Evolutionary conservation across 208 protist genomes (phyloP).

Genomic region (Wallacemonas sp.): DNA sequence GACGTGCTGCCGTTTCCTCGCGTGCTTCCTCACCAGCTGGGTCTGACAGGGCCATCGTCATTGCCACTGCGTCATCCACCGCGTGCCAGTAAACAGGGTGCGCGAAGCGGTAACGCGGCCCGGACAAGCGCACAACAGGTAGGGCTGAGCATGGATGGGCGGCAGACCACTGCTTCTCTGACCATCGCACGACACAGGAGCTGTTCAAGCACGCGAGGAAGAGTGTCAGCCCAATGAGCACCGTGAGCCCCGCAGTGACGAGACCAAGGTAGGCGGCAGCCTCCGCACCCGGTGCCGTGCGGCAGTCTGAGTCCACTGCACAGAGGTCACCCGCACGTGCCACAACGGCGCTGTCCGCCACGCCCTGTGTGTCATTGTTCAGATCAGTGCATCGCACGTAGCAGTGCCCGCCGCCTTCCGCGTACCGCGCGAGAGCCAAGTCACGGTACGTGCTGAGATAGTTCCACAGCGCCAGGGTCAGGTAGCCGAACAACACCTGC

Average conservation of each 20-base stretch:
- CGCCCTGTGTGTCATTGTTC: too few relatives aligned
- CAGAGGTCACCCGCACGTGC: too few relatives aligned
- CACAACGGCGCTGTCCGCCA: too few relatives aligned
- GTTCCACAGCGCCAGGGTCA: conserved; percentile 37
- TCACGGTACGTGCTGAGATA: conserved; percentile 30
- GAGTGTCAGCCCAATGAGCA: conserved; percentile 11
- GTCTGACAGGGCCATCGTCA: too few relatives aligned
- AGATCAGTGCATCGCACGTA: too few relatives aligned
- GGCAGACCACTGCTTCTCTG: conserved; percentile 15
- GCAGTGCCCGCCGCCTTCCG: background rate
- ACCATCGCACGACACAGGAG: background rate
- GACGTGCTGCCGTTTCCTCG: too few relatives aligned
- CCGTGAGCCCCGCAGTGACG: conserved; percentile 18
- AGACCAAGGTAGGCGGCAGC: conserved; percentile 24
- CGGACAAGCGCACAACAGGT: background rate
- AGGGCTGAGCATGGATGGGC: too few relatives aligned
- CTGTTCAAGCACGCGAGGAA: conserved; percentile 20
- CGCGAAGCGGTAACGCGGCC: background rate
- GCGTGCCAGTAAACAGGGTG: background rate
- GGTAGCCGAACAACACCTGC: conserved; percentile 21
- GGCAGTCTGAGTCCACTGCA: background rate
- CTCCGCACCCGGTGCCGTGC: conserved; percentile 1
- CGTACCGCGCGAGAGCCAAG: background rate
- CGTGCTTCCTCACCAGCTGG: too few relatives aligned
- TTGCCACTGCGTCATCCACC: conserved; percentile 19